These are phyloP conservation scores for Ampelocalamus luodianensis DNA, from an alignment of 176 grass and related monocot species.

Conservation along the genomic window DNA sequence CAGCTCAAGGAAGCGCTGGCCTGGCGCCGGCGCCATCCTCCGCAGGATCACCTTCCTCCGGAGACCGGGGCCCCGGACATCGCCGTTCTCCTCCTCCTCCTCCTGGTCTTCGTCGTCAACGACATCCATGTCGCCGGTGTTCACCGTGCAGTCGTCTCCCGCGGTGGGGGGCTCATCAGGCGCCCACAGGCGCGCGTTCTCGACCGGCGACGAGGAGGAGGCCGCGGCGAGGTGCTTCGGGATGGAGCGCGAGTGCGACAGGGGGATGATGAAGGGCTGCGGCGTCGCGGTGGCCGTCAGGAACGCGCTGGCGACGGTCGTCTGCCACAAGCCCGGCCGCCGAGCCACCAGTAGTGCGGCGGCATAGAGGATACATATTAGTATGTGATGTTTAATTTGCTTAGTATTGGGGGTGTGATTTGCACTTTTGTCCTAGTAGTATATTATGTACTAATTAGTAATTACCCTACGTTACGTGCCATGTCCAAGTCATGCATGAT, in stretches of 20 bases:
- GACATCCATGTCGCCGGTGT: slow-evolving; percentile 49
- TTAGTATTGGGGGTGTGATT: slow-evolving; percentile 34
- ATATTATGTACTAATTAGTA: slow-evolving; percentile 12
- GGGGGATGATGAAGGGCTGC: slow-evolving; percentile 35
- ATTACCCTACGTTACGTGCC: slow-evolving; percentile 15
- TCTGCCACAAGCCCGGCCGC: slow-evolving; percentile 40
- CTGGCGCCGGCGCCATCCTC: slow-evolving; percentile 13
- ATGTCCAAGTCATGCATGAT: slow-evolving; percentile 33
- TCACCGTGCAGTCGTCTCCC: slow-evolving; percentile 43
- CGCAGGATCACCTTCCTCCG: slow-evolving; percentile 30
- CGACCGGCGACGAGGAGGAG: slow-evolving; percentile 25
- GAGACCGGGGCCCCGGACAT: slow-evolving; percentile 1
- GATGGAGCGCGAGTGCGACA: slow-evolving; percentile 48
- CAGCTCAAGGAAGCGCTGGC: neutral
- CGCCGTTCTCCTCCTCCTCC: slow-evolving; percentile 19
- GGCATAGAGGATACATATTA: neutral
- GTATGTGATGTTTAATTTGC: neutral
- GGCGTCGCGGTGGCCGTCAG: slow-evolving; percentile 41
- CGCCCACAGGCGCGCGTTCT: slow-evolving; percentile 36
- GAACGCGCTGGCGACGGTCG: slow-evolving; percentile 43
- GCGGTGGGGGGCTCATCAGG: neutral
- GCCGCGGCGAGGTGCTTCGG: slow-evolving; percentile 38
- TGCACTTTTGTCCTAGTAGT: slow-evolving; percentile 47
- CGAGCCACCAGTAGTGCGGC: slow-evolving; percentile 15
- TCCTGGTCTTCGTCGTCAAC: slow-evolving; percentile 35